phyloP scores from a whole-genome alignment of 805 yeast species.

The Cyberlindnera mississippiensis region DNA sequence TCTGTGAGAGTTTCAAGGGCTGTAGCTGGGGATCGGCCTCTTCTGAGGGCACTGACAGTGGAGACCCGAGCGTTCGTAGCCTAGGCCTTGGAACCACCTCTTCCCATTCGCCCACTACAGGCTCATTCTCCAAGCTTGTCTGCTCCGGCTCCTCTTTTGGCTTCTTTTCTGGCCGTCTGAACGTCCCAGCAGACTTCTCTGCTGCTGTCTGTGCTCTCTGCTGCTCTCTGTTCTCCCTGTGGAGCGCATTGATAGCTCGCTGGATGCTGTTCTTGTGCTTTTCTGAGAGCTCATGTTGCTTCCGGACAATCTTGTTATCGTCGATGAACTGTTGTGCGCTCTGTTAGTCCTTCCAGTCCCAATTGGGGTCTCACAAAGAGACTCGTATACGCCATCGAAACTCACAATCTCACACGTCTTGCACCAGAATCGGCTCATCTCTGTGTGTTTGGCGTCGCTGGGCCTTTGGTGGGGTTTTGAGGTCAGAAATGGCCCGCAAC shows the following conservation, averaged over 20 bases:
- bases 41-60: slow-evolving; percentile 7
- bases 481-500: no score
- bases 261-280: slow-evolving; percentile 29
- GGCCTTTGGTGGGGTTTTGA: no score
- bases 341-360: not conserved
- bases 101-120: slow-evolving; percentile 16
- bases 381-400: not conserved
- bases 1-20: slow-evolving; percentile 9
- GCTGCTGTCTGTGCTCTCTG: slow-evolving; percentile 15
- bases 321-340: slow-evolving; percentile 32
- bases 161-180: slow-evolving; percentile 3
- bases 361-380: no score
- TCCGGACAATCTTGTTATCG: slow-evolving; percentile 30
- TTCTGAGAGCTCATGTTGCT: slow-evolving; percentile 32
- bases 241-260: slow-evolving; percentile 26
- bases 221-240: slow-evolving; percentile 23
- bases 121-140: not conserved
- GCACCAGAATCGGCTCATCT: slow-evolving; percentile 21
- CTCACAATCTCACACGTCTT: slow-evolving; percentile 35
- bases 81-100: slow-evolving; percentile 6
- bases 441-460: no score
- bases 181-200: slow-evolving; percentile 13
- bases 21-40: slow-evolving; percentile 4
- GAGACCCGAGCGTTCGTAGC: slow-evolving; percentile 2
- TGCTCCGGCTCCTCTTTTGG: slow-evolving; percentile 5